These are phyloP conservation scores for Mycena epipterygia DNA, from an alignment of 768 basidiomycete species.

Conservation along the genomic window DNA sequence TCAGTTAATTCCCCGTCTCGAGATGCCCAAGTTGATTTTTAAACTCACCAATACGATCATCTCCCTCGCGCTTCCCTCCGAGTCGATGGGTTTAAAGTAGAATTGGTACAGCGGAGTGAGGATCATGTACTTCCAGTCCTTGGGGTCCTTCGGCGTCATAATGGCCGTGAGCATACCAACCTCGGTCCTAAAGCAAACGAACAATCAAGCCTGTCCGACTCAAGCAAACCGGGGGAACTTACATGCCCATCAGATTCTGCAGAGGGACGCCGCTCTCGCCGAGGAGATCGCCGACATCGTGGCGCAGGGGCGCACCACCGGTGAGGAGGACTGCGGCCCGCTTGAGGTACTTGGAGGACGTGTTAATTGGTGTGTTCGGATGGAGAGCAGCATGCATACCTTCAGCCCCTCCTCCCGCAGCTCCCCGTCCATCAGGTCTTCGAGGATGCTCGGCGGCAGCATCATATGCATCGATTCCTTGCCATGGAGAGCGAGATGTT, in stretches of 20 bases:
- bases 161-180: slow-evolving; percentile 19
- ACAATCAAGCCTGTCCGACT: neutral
- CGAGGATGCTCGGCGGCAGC: slow-evolving; percentile 37
- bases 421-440: slow-evolving; percentile 31
- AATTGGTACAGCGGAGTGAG: slow-evolving; percentile 23
- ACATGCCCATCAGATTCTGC: slow-evolving; percentile 3
- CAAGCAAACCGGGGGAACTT: neutral
- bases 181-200: slow-evolving; percentile 35
- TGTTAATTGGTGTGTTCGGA: neutral
- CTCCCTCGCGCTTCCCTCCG: slow-evolving; percentile 21
- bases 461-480: slow-evolving; percentile 20
- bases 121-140: slow-evolving; percentile 29
- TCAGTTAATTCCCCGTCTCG: too few relatives aligned
- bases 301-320: slow-evolving; percentile 15
- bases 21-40: too few relatives aligned
- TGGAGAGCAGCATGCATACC: neutral
- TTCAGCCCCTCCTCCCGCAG: slow-evolving; percentile 4
- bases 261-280: neutral
- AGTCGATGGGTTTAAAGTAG: slow-evolving; percentile 7
- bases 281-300: slow-evolving; percentile 20
- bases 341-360: slow-evolving; percentile 25
- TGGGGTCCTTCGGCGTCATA: slow-evolving; percentile 8
- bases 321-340: slow-evolving; percentile 29
- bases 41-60: slow-evolving; percentile 39
- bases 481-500: slow-evolving; percentile 25